Percentiles rank a stretch among this genome's conserved stretches.
Conservation (phyloP, 768 basidiomycete genomes). For the Cantharellus cinnabarinus region DNA sequence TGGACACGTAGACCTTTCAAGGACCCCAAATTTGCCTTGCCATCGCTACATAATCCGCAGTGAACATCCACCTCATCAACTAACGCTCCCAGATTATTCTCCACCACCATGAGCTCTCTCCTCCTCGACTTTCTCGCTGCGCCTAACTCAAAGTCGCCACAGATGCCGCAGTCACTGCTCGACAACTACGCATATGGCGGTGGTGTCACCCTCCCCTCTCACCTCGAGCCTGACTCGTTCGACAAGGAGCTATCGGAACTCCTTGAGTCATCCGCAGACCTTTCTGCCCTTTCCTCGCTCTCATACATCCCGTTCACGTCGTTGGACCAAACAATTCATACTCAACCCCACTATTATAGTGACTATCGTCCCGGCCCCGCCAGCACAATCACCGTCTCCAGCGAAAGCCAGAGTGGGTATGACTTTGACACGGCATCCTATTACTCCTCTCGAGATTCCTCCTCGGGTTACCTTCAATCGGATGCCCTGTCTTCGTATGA, state of each 20-base stretch:
- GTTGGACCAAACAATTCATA: constrained; percentile 37
- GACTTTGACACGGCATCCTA: neutral
- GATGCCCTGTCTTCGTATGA: neutral
- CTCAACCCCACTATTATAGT: constrained; percentile 14
- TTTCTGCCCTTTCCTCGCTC: constrained; percentile 11
- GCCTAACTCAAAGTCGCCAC: no score
- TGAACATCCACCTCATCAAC: neutral
- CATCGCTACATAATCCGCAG: neutral
- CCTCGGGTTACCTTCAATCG: neutral
- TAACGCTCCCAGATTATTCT: neutral
- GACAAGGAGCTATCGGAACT: constrained; percentile 40
- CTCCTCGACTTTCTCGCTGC: neutral
- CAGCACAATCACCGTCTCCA: constrained; percentile 59
- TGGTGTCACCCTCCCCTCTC: neutral
- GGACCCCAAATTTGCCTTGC: no score
- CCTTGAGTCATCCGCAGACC: constrained; percentile 42
- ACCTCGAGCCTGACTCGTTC: constrained; percentile 60
- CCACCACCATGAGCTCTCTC: neutral
- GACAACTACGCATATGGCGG: neutral
- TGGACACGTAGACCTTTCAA: no score
- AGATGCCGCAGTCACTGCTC: neutral
- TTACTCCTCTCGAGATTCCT: neutral
- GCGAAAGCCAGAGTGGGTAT: constrained; percentile 23
- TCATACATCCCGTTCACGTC: constrained; percentile 42
- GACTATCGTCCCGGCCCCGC: constrained; percentile 28